Evolutionary conservation across 345 rosid species (phyloP), one percentile per base, ranked within the genome.

Genomic region (Syzygium oleosum): DNA sequence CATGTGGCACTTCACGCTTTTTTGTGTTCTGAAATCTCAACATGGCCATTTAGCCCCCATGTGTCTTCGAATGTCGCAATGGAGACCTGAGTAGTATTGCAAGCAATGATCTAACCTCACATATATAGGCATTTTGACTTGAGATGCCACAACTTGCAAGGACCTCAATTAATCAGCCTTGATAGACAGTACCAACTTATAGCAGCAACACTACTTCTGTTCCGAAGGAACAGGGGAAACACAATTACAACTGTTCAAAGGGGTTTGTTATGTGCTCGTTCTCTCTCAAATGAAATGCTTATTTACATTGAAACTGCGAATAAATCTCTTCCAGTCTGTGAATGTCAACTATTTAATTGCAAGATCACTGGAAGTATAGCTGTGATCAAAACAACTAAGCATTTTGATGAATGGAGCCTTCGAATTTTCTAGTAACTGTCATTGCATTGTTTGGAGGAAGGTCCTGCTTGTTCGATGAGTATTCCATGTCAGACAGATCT

Each of bases 401-500:
- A 73, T 73, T 73, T 73, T 21, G 80, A 41, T 10, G 80, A 73
- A 38, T 73, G 27, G 14, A 38, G 31, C 85, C 3, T 87, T n/a
- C 22, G 15, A 8, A 54, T 14, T 54, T 86, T 87, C 88, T 61
- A 52, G 92, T 84, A 4, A 88, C 51, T 2, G 91, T 88, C 38
- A 88, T 52, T 84, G 77, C 73, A 31, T 87, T 90, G 78, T 29
- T 85, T 10, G 91, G 77, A 51, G 84, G 84, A 68, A 80, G 58
- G 5, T 63, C 84, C 7, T 79, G 61, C n/a, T 85, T 85, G n/a
- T 43, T 59, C 6, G 88, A 41, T 56, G 90, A 61, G 43, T 55
- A 88, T 53, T 87, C 87, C n/a, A 63, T 49, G 68, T 80, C 84
- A 8, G 87, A 58, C 31, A 88, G 77, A 85, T 89, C 88, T 27